Base-by-base conservation (phyloP, 805 yeast genomes). In the Wilhelminamyces savonicus region DNA sequence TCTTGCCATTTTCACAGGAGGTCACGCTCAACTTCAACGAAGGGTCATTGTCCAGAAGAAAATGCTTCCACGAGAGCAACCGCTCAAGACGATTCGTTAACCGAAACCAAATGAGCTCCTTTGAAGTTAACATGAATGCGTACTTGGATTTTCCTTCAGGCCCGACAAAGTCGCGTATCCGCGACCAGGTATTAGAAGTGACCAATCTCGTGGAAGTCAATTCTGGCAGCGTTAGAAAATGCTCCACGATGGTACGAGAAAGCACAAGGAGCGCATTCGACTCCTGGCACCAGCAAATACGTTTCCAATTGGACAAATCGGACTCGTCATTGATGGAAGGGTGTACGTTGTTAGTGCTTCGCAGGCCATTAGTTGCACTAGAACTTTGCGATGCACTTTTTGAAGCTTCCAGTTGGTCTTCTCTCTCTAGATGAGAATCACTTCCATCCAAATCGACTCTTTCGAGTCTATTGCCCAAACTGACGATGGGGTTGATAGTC, bases 1-100 rank as follows among this genome's bases (percentile, higher is more conserved):
- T 24, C 7, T 35, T 4, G 34, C 35, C 35, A 27, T 41, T 42
- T 9, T 41, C 43, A 19, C 35, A 29, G 11, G 33, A 35, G 9
- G 54, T 47, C 2, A 66, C 46, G 2, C 49, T 39, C 30, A 81
- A 32, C 29, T 49, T 56, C 31, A 78, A 41, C 0, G 84, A 66
- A 2, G 70, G 67, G 41, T 84, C 94, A 1, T 49, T 39, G 6
- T 69, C 62, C 24, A 69, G 66, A 14, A 82, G 52, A 36, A 57
- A 71, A 51, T 86, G 95, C 36, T 78, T 80, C 88, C 94, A 82
- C 0, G 88, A 71, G 1, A 85, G 44, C 2, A 73, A 35, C 34
- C 82, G 63, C 18, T 54, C 54, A n/a, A 74, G 46, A 10, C 26
- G 23, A 7, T 39, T 45, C 1, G 35, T 9, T 56, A 53, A 12